Conservation (phyloP, 208 protist species). For the Trypanosoma melophagium region DNA sequence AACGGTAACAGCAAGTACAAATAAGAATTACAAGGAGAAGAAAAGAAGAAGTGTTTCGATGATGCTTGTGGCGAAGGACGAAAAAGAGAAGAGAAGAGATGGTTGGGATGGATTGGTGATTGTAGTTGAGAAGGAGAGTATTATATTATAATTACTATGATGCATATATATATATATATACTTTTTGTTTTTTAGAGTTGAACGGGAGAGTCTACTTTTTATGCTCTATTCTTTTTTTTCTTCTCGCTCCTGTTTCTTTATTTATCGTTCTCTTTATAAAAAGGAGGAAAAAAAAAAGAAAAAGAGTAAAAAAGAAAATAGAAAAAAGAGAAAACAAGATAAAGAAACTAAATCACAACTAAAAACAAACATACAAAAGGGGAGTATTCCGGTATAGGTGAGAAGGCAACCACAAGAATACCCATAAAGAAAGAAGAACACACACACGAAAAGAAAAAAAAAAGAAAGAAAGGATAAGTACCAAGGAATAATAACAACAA, state of each 20-base stretch:
- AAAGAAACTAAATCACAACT: too few species aligned
- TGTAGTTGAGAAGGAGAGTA: background rate
- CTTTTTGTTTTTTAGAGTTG: background rate
- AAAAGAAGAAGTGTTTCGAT: background rate
- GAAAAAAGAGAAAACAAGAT: too few species aligned
- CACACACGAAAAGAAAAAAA: background rate
- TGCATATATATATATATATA: conserved; percentile 5
- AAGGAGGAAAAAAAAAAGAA: background rate
- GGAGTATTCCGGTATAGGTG: too few species aligned
- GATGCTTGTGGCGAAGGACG: background rate
- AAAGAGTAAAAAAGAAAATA: conserved; percentile 1
- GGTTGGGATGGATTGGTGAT: too few species aligned
- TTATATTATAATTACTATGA: conserved; percentile 4
- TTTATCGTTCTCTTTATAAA: background rate
- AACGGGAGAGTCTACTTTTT: background rate
- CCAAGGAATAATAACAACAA: background rate
- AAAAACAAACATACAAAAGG: too few species aligned
- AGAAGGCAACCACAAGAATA: too few species aligned
- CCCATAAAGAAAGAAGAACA: background rate
- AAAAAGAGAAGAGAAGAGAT: background rate
- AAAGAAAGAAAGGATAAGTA: background rate
- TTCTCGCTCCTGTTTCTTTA: background rate
- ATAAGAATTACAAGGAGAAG: background rate
- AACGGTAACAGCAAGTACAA: background rate
- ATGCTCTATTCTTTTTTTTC: conserved; percentile 7